A percentile compares a stretch with the other conserved stretches of the same genome.
Evolutionary conservation across 768 basidiomycete genomes (phyloP).

Genomic region (Suillus fuscotomentosus): DNA sequence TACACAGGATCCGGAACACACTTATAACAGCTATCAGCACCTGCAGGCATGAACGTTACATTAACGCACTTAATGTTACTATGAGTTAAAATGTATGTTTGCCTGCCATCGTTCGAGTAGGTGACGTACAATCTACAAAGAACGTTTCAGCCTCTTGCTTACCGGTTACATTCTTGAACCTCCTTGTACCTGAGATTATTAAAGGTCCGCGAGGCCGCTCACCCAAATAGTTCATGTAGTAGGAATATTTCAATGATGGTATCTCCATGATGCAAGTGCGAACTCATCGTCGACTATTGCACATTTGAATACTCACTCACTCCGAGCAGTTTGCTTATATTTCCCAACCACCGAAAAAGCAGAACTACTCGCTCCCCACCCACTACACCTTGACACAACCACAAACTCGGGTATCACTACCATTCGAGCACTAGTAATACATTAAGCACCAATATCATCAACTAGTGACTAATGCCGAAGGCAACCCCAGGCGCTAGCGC

Average conservation of each 20-base stretch:
- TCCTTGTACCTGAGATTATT: background rate
- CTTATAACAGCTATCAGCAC: background rate
- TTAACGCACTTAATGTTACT: too few relatives aligned
- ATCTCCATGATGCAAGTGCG: background rate
- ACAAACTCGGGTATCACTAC: background rate
- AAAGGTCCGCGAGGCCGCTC: constrained; percentile 3
- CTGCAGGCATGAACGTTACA: too few relatives aligned
- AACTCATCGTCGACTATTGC: background rate
- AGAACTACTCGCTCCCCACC: background rate
- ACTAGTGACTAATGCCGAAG: constrained; percentile 79
- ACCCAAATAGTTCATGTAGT: background rate
- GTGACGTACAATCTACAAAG: background rate
- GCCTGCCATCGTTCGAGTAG: background rate
- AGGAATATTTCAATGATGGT: background rate
- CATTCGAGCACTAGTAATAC: background rate
- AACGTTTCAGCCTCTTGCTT: background rate
- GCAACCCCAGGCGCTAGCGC: constrained; percentile 34
- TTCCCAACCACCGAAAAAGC: background rate
- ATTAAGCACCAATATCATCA: background rate
- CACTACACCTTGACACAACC: background rate
- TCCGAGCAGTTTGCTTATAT: background rate
- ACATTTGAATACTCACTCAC: background rate
- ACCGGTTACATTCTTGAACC: background rate
- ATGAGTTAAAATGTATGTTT: background rate
- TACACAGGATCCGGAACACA: background rate